Base-by-base conservation (phyloP, 2,329 filamentous ascomycete species). In the Lomentospora prolificans region DNA sequence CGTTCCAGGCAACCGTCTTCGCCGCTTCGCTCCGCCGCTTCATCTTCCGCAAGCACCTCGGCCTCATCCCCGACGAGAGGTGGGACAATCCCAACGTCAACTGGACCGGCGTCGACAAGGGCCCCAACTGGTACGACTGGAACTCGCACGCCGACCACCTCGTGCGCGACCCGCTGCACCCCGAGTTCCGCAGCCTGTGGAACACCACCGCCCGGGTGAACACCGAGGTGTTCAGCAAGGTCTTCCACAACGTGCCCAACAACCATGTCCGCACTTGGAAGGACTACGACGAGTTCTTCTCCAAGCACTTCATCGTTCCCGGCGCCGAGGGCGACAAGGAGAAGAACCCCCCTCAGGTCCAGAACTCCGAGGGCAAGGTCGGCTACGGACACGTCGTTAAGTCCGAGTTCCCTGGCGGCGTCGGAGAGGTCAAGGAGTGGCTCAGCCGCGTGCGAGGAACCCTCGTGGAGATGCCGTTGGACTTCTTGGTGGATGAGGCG, bases 11-110 rank as follows among this genome's bases (percentile, higher is more conserved):
- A 6, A 85, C 84, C 7, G 79, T 80, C 57, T 91, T 92, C 65
- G 90, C 90, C 1, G 75, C 89, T 4, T 89, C 86, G 1, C 84
- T 96, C 9, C 87, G 92, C 22, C 82, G 91, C 33, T 84, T 90
- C 66, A 81, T 96, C 60, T 96, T 89, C 82, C 84, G 91, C 62
- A 95, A 96, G 73, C 92, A 96, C 66, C 80, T 96, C 1, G 92
- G 92, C 46, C 78, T 96, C 7, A 76, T 96, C 8, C 85, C 86
- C 0, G 77, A 89, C 7, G 89, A 96, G 68, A 74, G 76, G 31
- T 82, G 85, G 63, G 87, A 86, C 58, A 72, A 70, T 3, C 77
- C 85, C 4, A 80, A 87, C 62, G 76, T 79, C 55, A 96, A 96
- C 70, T 91, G 89, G 62, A 82, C 85, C 55, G 89, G 90, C 0